Evolutionary conservation across 2,329 filamentous ascomycete species (phyloP), one percentile per base, ranked within the genome.

Genomic region (Helotiales sp.): DNA sequence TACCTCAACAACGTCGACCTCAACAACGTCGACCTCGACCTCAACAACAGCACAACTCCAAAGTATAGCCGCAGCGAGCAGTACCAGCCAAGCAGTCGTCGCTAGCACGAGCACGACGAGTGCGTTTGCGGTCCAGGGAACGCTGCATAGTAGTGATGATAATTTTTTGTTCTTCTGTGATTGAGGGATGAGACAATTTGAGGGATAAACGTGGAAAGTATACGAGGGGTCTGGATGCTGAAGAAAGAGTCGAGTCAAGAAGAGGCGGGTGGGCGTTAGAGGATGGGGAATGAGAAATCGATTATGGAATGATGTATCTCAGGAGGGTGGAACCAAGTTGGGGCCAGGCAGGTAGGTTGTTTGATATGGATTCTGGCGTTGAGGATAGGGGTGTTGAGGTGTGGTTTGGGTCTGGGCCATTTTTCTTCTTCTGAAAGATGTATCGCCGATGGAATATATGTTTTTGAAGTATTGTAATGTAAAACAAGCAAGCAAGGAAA

Each of bases 101-200:
- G 31, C 19, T 27, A 40, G 17, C 31, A 25, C 17, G 46, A 24
- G 27, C 47, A 36, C 36, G 8, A 30, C 46, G 29, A 30, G 29
- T 2, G n/a, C 36, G 29, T 42, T 46, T 33, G 47, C 33, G 33
- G 52, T 47, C 13, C 50, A 59, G 25, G 31, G 51, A 17, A 57
- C 55, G 5, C n/a, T 61, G 1, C 48, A 54, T 34, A 61, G 59
- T 55, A 54, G 46, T 19, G 59, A 61, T 57, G 56, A 52, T 36
- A 33, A 52, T 15, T 59, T 59, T 36, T 54, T 61, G 25, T 59
- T 52, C 36, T 59, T 61, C 30, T 61, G 59, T 46, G 59, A 61
- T 19, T 50, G 15, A 48, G 40, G n/a, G 2, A 13, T 44, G 7
- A 25, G 19, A 46, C 4, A 17, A 3, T 27, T 2, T 25, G 34